phyloP scores from a whole-genome alignment of 2,329 filamentous ascomycete species.

The Arthroderma sp. region DNA sequence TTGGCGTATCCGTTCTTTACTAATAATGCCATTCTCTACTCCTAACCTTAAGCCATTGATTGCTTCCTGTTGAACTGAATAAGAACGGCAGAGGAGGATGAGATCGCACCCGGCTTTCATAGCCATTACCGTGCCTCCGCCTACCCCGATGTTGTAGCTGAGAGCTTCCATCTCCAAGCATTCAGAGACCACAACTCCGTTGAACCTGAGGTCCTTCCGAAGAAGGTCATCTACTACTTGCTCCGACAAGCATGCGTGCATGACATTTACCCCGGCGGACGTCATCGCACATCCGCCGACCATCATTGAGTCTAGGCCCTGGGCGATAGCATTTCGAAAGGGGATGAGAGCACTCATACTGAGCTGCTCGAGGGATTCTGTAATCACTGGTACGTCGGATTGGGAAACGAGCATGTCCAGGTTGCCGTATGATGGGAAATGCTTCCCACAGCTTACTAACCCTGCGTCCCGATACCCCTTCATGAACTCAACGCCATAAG shows the following conservation, averaged over 20 bases:
- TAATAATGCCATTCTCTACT: slow-evolving; percentile 80
- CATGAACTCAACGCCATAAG: slow-evolving; percentile 80
- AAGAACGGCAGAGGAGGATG: slow-evolving; percentile 75
- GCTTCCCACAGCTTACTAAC: slow-evolving; percentile 80
- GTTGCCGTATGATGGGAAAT: slow-evolving; percentile 93
- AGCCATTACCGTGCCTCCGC: slow-evolving; percentile 93
- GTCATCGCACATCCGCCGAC: slow-evolving; percentile 89
- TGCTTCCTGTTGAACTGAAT: slow-evolving; percentile 78
- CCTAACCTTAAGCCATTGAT: slow-evolving; percentile 81
- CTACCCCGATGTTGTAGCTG: slow-evolving; percentile 91
- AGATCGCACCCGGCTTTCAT: slow-evolving; percentile 92
- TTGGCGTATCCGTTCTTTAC: slow-evolving; percentile 62
- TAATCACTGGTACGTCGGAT: slow-evolving; percentile 87
- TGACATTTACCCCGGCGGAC: slow-evolving; percentile 82
- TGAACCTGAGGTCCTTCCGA: slow-evolving; percentile 76
- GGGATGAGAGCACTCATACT: slow-evolving; percentile 85
- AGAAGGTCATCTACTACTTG: slow-evolving; percentile 85
- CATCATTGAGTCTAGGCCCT: slow-evolving; percentile 87
- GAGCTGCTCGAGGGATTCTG: slow-evolving; percentile 81
- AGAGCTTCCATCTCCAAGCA: slow-evolving; percentile 95
- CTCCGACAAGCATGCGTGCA: slow-evolving; percentile 86
- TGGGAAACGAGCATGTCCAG: slow-evolving; percentile 85
- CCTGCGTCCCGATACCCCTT: slow-evolving; percentile 88
- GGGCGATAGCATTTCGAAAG: slow-evolving; percentile 76
- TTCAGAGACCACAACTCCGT: slow-evolving; percentile 86